Base-by-base conservation (phyloP, 495 filamentous ascomycete genomes). In the Penicillium egyptiacum region DNA sequence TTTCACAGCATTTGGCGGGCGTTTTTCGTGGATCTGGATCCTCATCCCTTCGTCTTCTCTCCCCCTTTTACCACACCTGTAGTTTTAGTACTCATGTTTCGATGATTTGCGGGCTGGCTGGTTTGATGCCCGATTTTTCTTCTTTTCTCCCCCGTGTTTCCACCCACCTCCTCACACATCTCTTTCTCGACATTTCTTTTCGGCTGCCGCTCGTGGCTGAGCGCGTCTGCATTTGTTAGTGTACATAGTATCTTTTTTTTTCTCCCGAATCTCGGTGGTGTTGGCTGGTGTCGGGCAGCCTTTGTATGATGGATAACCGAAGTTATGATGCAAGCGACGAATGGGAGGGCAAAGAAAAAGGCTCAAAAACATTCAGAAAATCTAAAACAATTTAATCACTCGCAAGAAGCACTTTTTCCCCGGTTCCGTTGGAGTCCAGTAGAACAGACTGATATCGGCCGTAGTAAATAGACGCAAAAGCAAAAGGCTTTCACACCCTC, bases 321-420 rank as follows among this genome's bases (percentile, higher is more conserved):
- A 70, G 68, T 71, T 72, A 74, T 74, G 73, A 74, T 64, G 68
- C 74, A 59, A 70, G 72, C 67, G 60, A 71, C 57, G 70, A 67
- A 65, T 59, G 65, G 62, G 65, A 68, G 61, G 65, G 64, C 48
- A 63, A 62, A 65, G 53, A 66, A 69, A 61, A 63, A 47, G 58
- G 58, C 58, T 65, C 64, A 61, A 64, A 59, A 60, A 67, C 47
- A 64, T 60, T 63, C 58, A 59, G 51, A 63, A 66, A 69, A 69
- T 67, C 58, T 69, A 65, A 71, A 55, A 68, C 50, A 62, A 68
- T 63, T 58, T 73, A 61, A 69, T 69, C 53, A 64, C 57, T 67
- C 57, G 61, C 57, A 61, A 61, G 60, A 64, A 67, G 60, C 48
- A 55, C 53, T 55, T 55, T 67, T 62, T 62, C 62, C 63, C 40